Evolutionary conservation across 169 alveolate genomes (phyloP), one percentile per base, ranked within the genome.

Genomic region (Plasmodium relictum): DNA sequence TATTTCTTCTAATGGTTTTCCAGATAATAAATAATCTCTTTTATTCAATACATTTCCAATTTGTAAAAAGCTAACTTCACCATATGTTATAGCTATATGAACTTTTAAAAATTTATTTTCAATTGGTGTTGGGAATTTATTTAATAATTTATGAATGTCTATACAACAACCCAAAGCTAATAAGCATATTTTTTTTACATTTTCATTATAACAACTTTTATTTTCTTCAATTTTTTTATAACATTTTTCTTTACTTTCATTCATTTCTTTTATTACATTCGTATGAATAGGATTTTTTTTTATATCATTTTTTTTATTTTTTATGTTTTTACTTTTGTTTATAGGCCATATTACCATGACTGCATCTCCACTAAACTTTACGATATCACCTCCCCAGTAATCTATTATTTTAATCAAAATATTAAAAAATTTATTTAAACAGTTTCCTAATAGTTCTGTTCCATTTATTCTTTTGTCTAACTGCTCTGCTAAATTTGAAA

Each of bases 281-380:
- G 12, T 50, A 50, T 50, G 61, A 50, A n/a, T 50, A 10, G 12
- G 12, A 50, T 12, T 50, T 41, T 42, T 42, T 63, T 63, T 14
- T 9, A 37, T 41, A 31, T 65, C 2, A 10, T 24, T 14, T 9
- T 41, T 54, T n/a, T 37, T 52, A 10, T 4, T 58, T 4, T 52
- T 54, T 72, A 37, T 37, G 2, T 7, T 26, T 73, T 56, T 37
- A 4, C 8, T 26, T 12, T 24, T 73, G 16, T 16, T 58, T 16
- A 94, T 92, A 3, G 95, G 97, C 97, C 97, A 96, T 37, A 94
- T 93, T 9, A 94, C 98, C 37, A 93, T 74, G 42, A 95, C 95
- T 0, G 98, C 98, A 54, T 92, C 97, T 3, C 98, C 98, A 62
- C 96, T 94, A 74, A 96, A 96, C 93, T 95, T 95, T 85, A 96